Conservation (phyloP, 331 rosid genomes). For the Quercus phellos region DNA sequence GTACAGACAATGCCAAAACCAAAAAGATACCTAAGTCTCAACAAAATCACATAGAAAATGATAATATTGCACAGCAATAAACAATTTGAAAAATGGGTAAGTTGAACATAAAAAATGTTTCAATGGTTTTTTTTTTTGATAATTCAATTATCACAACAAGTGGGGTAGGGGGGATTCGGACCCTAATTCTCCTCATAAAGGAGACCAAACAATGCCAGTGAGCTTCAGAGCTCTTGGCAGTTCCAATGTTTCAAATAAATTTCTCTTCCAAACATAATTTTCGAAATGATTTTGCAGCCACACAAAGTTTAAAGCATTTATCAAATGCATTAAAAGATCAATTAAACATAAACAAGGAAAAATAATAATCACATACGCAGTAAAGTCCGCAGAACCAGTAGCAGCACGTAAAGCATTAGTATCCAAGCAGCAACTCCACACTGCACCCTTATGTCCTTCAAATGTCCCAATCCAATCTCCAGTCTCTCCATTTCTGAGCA, state of each 20-base stretch:
- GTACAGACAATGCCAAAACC: not conserved
- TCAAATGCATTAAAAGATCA: not conserved
- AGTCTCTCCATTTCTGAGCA: conserved; percentile 96
- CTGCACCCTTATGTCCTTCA: conserved; percentile 99
- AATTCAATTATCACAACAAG: too few species aligned
- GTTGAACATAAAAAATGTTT: not conserved
- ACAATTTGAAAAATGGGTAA: not conserved
- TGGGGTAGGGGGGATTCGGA: too few species aligned
- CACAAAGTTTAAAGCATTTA: not conserved
- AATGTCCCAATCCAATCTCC: conserved; percentile 99
- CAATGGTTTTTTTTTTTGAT: too few species aligned
- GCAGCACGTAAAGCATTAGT: conserved; percentile 93
- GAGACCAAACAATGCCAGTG: too few species aligned
- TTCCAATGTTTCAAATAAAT: not conserved
- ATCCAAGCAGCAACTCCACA: conserved; percentile 99
- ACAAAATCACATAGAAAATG: not conserved
- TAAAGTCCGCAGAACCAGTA: conserved; percentile 93
- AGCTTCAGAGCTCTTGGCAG: too few species aligned
- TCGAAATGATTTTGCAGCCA: not conserved
- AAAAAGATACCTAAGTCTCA: not conserved
- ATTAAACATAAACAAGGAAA: not conserved
- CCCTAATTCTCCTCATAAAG: too few species aligned
- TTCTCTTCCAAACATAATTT: not conserved
- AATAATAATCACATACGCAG: conserved; percentile 53
- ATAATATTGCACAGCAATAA: not conserved